Evolutionary conservation across 495 filamentous ascomycete genomes (phyloP), one percentile per base, ranked within the genome.

Genomic region (Daldinia concentrica): DNA sequence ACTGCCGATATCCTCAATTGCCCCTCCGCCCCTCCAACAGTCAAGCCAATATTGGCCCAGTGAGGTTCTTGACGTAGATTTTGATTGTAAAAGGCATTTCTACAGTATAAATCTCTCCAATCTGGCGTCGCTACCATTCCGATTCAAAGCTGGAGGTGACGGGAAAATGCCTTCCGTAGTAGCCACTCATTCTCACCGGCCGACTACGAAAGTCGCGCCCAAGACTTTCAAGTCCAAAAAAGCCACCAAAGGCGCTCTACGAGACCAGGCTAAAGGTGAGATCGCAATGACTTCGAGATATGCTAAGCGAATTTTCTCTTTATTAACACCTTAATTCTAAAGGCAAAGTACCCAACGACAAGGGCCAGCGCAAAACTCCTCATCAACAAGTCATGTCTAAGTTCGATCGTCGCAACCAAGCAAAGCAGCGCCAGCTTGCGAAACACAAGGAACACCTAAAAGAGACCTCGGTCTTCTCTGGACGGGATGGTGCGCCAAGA

Each of bases 341-440:
- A 85, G 83, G 82, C 73, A 80, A 79, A 61, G 74, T 83, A 34
- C 76, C 79, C 5, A 80, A 78, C 57, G 81, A 84, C 78, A 90
- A 81, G 76, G 87, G 89, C 39, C 83, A 82, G 67, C 90, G 95
- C 66, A 96, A 92, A 80, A 97, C 94, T 45, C 91, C 91, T 65
- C 93, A 98, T 79, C 96, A 98, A 77, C 93, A 97, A 82, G 86
- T 97, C 78, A 96, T 97, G 92, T 97, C 94, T 37, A 99, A 97
- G 81, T 83, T 99, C 79, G 93, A 97, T 81, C 91, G 95, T 36
- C 87, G 92, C 74, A 97, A 99, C 80, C 93, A 95, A 82, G 91
- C 92, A 52, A 93, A 93, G 74, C 95, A 99, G 82, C 88, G 88
- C 76, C 91, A 93, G 70, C 85, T 87, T 69, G 81, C 86, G 69